Percentiles rank a stretch among this genome's conserved stretches.
Conservation (phyloP, 2,329 filamentous ascomycete genomes). For the Calonectria crousiana region DNA sequence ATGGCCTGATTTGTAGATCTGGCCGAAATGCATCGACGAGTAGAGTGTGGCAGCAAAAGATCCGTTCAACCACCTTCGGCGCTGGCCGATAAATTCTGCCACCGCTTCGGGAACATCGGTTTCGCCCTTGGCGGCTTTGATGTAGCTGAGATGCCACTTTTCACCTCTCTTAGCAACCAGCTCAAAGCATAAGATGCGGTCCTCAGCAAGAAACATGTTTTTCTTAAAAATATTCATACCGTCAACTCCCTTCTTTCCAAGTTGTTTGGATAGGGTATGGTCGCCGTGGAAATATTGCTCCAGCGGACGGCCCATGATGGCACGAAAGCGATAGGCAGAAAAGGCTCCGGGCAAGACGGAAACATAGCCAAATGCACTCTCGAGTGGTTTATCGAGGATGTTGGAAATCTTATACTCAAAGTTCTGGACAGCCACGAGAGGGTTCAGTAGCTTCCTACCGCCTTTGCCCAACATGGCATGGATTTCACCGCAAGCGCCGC, state of each 20-base stretch:
- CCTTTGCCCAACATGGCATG: not conserved
- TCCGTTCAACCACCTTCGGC: not conserved
- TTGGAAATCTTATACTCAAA: conserved; percentile 4
- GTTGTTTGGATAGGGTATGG: not conserved
- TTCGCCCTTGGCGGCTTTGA: not conserved
- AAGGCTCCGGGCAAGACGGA: not conserved
- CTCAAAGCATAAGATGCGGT: not conserved
- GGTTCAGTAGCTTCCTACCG: not conserved
- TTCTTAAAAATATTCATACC: conserved; percentile 6
- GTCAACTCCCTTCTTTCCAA: not conserved
- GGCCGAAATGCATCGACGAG: not conserved
- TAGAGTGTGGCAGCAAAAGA: not conserved
- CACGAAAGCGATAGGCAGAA: not conserved
- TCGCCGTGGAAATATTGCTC: not conserved
- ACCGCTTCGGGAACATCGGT: not conserved
- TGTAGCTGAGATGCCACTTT: conserved; percentile 2
- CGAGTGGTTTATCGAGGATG: not conserved
- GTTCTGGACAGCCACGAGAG: not conserved
- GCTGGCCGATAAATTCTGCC: not conserved
- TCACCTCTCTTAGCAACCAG: not conserved
- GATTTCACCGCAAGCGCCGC: not conserved
- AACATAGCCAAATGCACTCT: not conserved
- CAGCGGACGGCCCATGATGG: not conserved
- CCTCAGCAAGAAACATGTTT: conserved; percentile 1
- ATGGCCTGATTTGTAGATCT: not conserved